Evolutionary conservation across 2,329 filamentous ascomycete genomes (phyloP).

Genomic region (Colletotrichum filicis): DNA sequence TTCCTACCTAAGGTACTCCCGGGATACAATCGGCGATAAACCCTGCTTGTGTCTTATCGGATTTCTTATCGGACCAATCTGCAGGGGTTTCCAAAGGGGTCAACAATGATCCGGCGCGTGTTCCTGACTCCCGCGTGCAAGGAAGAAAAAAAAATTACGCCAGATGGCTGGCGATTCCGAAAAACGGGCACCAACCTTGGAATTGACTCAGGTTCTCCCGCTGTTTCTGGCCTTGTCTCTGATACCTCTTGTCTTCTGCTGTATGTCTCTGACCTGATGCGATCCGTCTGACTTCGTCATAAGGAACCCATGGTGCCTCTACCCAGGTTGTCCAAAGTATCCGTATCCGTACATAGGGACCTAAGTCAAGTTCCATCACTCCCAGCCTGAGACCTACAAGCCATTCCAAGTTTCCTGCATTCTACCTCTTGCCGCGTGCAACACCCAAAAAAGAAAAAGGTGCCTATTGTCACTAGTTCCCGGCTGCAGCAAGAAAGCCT

Average conservation of each 20-base stretch:
- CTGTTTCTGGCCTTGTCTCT: constrained; percentile 18
- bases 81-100: neutral
- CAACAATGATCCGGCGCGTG: constrained; percentile 21
- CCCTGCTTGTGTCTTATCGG: constrained; percentile 11
- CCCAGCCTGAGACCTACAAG: constrained; percentile 6
- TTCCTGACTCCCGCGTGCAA: constrained; percentile 25
- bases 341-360: neutral
- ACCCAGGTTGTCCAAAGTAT: neutral
- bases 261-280: constrained; percentile 14
- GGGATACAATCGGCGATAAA: neutral
- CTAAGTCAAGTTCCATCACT: neutral
- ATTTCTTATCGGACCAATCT: neutral
- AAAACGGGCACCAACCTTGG: constrained; percentile 26
- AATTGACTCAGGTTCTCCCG: constrained; percentile 31
- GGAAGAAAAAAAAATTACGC: constrained; percentile 18
- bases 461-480: constrained; percentile 2
- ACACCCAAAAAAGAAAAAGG: neutral
- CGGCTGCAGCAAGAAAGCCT: constrained; percentile 29
- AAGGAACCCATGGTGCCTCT: neutral
- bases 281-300: neutral
- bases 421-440: neutral
- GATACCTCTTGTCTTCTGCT: neutral
- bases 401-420: constrained; percentile 4
- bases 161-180: constrained; percentile 26
- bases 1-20: neutral